Conservation (phyloP, 306 rosid species). For the Glycine tomentella region DNA sequence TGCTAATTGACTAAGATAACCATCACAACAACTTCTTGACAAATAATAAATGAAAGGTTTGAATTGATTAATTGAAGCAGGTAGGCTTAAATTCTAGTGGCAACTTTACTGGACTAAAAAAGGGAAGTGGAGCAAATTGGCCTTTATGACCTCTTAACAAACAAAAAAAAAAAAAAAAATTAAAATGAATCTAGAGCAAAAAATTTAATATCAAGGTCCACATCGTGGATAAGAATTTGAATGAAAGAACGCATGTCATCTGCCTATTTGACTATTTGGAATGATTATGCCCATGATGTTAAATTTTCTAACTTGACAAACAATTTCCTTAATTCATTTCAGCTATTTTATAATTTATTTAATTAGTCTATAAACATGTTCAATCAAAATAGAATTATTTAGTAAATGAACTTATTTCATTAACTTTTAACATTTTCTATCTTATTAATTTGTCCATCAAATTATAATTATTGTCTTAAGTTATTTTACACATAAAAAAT, state of each 20-base stretch:
- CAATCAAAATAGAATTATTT: too few species aligned
- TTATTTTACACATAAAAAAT: too few species aligned
- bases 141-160: too few species aligned
- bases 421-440: too few species aligned
- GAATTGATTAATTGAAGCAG: not conserved
- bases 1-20: not conserved
- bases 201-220: not conserved
- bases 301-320: not conserved
- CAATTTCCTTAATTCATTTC: not conserved
- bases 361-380: too few species aligned
- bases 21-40: slow-evolving; percentile 31
- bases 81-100: slow-evolving; percentile 14
- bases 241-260: not conserved
- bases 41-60: slow-evolving; percentile 30
- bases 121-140: slow-evolving; percentile 11
- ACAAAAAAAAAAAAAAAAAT: too few species aligned
- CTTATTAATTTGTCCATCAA: too few species aligned
- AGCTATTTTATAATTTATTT: too few species aligned
- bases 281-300: not conserved
- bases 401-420: too few species aligned
- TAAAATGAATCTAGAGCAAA: not conserved
- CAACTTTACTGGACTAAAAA: slow-evolving; percentile 15
- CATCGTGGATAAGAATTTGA: slow-evolving; percentile 1
- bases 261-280: not conserved
- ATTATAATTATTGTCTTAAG: too few species aligned